Conservation (phyloP, 2,329 filamentous ascomycete genomes). For the Lasiodiplodia hormozganensis region DNA sequence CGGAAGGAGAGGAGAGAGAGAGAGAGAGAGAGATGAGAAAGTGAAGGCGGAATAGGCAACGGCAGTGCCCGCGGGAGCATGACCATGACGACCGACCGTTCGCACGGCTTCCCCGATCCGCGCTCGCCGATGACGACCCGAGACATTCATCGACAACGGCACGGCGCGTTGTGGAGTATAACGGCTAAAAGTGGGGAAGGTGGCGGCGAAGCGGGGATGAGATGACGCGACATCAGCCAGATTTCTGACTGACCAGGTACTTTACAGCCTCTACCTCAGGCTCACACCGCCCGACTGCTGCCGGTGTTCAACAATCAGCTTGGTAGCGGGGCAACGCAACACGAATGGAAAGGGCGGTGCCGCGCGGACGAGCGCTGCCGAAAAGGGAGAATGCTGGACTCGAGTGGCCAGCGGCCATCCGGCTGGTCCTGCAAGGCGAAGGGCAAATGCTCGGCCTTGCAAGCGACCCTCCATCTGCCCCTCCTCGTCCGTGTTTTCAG, state of each 20-base stretch:
- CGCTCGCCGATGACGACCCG: neutral
- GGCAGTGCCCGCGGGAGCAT: neutral
- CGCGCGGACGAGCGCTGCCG: neutral
- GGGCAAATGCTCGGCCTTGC: neutral
- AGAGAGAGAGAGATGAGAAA: neutral
- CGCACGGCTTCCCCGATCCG: neutral
- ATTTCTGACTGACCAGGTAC: neutral
- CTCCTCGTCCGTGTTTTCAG: neutral
- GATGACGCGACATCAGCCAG: neutral
- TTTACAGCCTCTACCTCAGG: neutral
- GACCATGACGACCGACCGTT: neutral
- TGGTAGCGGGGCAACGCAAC: neutral
- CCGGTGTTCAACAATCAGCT: neutral
- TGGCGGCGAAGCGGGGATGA: neutral
- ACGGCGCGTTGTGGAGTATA: neutral
- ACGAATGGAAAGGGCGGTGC: neutral
- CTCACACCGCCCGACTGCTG: neutral
- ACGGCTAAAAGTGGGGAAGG: neutral
- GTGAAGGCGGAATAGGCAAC: neutral
- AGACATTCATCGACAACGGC: neutral
- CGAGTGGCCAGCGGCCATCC: neutral
- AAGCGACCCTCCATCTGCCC: neutral
- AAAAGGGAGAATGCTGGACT: neutral
- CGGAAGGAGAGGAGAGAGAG: neutral
- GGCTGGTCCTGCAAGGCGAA: no score